Base-by-base conservation (phyloP, 768 basidiomycete genomes). In the Amanita muscaria region DNA sequence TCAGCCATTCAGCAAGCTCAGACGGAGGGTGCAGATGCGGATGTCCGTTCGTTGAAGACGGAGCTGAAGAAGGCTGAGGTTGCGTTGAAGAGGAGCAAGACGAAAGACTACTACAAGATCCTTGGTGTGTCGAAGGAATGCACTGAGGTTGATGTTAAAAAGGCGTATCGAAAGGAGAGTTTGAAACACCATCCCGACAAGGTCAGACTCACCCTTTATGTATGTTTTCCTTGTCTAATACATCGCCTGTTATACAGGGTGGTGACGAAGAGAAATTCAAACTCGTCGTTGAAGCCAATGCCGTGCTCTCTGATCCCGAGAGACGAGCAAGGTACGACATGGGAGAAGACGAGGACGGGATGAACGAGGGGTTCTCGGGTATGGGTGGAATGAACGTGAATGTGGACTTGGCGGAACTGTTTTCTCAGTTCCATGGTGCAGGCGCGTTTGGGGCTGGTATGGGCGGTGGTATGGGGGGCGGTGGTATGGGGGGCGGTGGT, bases 211-310 rank as follows among this genome's bases (percentile, higher is more conserved):
- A n/a, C n/a, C n/a, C n/a, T 15, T 32, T 27, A 44, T 24, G 32
- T 14, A 11, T 38, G 11, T 10, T 19, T 29, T 21, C 22, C 10
- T 3, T 50, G 27, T 4, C 38, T 53, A 49, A 53, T 42, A 50
- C 44, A 48, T 42, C n/a, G n/a, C 51, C 14, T 23, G 33, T 37
- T 16, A 27, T 49, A 49, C 48, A 88, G 81, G 91, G 93, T 21
- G 93, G 93, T 22, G 88, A 91, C 58, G 92, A 94, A 55, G 94
- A 96, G 58, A 86, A 88, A 54, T 98, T 98, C 77, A 96, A 97
- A 63, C 73, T 90, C 16, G 81, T 89, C 23, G 78, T 70, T 1
- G 90, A 91, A 61, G 87, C 88, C 2, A 73, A 92, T 50, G 74
- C 78, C 6, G 83, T 92, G 3, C 77, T 92, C 2, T 88, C 86